These are phyloP conservation scores for Chrysoporthe austroafricana DNA, from an alignment of 2,329 filamentous ascomycete genomes.

Conservation along the genomic window DNA sequence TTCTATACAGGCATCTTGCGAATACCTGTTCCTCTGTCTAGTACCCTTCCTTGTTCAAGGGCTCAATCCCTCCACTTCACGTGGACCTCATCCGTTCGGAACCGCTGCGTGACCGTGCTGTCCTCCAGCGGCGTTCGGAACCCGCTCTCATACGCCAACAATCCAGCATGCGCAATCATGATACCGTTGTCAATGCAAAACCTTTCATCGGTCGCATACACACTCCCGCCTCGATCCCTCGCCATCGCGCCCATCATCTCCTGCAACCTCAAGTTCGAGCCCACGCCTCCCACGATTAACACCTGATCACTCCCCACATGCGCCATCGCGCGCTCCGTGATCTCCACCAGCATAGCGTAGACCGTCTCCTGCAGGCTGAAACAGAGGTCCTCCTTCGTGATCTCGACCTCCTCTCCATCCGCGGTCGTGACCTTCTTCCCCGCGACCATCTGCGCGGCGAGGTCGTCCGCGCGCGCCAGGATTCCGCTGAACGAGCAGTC, in stretches of 20 bases:
- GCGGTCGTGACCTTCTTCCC: slow-evolving; percentile 46
- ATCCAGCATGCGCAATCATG: slow-evolving; percentile 97
- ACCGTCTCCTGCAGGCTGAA: slow-evolving; percentile 96
- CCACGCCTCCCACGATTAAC: slow-evolving; percentile 92
- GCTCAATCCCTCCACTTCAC: slow-evolving; percentile 74
- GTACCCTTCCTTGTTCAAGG: background rate
- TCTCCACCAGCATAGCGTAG: slow-evolving; percentile 96
- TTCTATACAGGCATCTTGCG: background rate
- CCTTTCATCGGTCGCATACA: slow-evolving; percentile 93
- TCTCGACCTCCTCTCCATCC: slow-evolving; percentile 49
- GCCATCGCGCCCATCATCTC: slow-evolving; percentile 99
- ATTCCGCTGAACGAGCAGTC: slow-evolving; percentile 97
- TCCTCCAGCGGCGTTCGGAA: slow-evolving; percentile 78
- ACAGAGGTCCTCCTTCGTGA: slow-evolving; percentile 85
- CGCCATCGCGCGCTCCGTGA: slow-evolving; percentile 97
- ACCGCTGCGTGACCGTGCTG: slow-evolving; percentile 82
- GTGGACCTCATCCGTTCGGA: slow-evolving; percentile 80
- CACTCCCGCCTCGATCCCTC: slow-evolving; percentile 80
- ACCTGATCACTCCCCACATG: slow-evolving; percentile 92
- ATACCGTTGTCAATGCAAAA: slow-evolving; percentile 99
- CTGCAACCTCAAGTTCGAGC: slow-evolving; percentile 91
- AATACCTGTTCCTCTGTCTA: background rate
- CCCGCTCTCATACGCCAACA: slow-evolving; percentile 82
- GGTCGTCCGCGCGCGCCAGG: slow-evolving; percentile 77
- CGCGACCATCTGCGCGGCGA: slow-evolving; percentile 69